Percentiles rank a stretch among this genome's conserved stretches.
phyloP scores from a whole-genome alignment of 176 grass and related monocot species.

The Eragrostis curvula region DNA sequence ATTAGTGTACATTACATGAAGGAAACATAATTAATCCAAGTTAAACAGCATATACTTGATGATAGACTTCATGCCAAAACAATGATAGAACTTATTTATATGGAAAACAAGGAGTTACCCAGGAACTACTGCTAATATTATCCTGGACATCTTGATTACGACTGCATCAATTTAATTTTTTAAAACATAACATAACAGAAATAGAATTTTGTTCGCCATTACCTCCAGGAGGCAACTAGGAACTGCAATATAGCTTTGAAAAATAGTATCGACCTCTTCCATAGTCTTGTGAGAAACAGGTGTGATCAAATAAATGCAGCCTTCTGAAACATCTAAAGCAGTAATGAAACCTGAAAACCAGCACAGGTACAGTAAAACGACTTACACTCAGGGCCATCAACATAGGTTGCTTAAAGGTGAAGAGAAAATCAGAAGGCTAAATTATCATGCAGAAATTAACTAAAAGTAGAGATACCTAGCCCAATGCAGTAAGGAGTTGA shows the following conservation, averaged over 20 bases:
- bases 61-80: background rate
- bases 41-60: background rate
- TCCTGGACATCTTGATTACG: background rate
- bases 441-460: background rate
- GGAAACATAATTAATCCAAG: background rate
- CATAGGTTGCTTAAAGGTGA: background rate
- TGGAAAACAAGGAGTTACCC: background rate
- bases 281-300: conserved; percentile 40
- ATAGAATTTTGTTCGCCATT: background rate
- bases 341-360: conserved; percentile 50
- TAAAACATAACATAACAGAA: background rate
- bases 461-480: conserved; percentile 51
- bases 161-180: background rate
- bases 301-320: conserved; percentile 50
- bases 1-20: background rate
- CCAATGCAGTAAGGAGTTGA: conserved; percentile 63
- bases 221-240: conserved; percentile 52
- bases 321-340: conserved; percentile 43
- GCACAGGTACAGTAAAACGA: conserved; percentile 22
- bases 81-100: background rate
- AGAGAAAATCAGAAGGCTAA: background rate
- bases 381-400: background rate
- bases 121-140: background rate
- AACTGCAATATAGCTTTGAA: conserved; percentile 42
- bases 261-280: conserved; percentile 39